A percentile compares a stretch with the other conserved stretches of the same genome.
phyloP scores from a whole-genome alignment of 2,329 filamentous ascomycete species.

The Exophiala lecanii-corni region DNA sequence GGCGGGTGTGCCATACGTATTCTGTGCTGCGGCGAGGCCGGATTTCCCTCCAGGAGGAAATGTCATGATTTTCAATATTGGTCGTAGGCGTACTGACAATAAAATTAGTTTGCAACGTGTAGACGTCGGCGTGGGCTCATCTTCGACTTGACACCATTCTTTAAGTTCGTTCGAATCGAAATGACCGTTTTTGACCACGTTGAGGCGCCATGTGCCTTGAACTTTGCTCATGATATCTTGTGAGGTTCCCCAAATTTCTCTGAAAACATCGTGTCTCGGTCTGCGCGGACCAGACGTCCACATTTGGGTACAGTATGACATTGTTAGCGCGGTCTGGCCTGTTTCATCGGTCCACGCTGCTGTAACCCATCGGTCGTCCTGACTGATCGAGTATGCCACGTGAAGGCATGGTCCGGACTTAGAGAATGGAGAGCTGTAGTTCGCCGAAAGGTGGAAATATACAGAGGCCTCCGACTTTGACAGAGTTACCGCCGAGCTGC shows the following conservation, averaged over 20 bases:
- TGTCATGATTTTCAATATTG: constrained; percentile 10
- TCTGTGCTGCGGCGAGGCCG: constrained; percentile 6
- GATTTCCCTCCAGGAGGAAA: constrained; percentile 3
- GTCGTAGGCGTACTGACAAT: constrained; percentile 15
- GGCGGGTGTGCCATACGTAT: constrained; percentile 24
- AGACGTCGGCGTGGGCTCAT: constrained; percentile 5
- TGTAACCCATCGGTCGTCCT: constrained; percentile 54
- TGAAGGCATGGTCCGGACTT: constrained; percentile 56
- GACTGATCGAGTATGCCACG: constrained; percentile 53
- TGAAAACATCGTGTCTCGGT: constrained; percentile 46
- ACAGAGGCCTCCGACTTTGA: constrained; percentile 49
- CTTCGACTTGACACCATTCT: constrained; percentile 24
- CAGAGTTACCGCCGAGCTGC: constrained; percentile 51
- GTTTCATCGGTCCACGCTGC: constrained; percentile 57
- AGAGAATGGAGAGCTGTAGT: constrained; percentile 49
- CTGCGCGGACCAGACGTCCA: constrained; percentile 22
- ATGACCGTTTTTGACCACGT: constrained; percentile 49
- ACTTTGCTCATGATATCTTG: constrained; percentile 50
- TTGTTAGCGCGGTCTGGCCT: constrained; percentile 49
- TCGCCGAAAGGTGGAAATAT: constrained; percentile 51
- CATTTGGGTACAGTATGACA: constrained; percentile 50
- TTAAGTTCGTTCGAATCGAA: constrained; percentile 50
- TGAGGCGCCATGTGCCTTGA: constrained; percentile 52
- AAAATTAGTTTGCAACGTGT: constrained; percentile 16
- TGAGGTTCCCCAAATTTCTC: constrained; percentile 56